Evolutionary conservation across 2,329 filamentous ascomycete species (phyloP).

Genomic region (Cladobotryum protrusum): DNA sequence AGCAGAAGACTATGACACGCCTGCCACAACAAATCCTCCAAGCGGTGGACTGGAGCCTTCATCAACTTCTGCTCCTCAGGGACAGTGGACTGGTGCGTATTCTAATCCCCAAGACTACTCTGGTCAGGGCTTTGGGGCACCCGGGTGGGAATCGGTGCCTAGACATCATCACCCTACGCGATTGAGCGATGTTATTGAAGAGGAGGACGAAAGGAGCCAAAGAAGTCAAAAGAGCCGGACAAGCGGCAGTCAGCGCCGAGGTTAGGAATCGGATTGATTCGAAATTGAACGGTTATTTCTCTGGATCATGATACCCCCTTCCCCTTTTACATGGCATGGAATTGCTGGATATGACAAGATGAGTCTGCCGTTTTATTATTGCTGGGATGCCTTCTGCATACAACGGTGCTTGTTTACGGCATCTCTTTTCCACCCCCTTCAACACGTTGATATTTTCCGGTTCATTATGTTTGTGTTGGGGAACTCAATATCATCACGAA

Average conservation of each 20-base stretch:
- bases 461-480: conserved; percentile 3
- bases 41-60: conserved; percentile 27
- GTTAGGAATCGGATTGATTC: conserved; percentile 21
- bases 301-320: too few relatives aligned
- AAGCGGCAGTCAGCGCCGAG: conserved; percentile 59
- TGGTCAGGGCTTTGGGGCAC: conserved; percentile 58
- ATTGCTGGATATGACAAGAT: not conserved
- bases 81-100: conserved; percentile 39
- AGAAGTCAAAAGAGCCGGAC: conserved; percentile 61
- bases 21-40: conserved; percentile 37
- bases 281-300: not conserved
- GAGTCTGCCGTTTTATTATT: not conserved
- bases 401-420: not conserved
- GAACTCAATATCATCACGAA: conserved; percentile 3
- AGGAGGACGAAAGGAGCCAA: conserved; percentile 74
- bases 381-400: not conserved
- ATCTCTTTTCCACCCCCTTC: not conserved
- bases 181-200: conserved; percentile 81
- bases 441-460: conserved; percentile 5
- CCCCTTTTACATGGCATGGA: not conserved
- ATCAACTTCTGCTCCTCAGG: conserved; percentile 23
- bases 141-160: conserved; percentile 70
- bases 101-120: conserved; percentile 53
- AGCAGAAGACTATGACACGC: conserved; percentile 53
- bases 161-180: conserved; percentile 83